These are phyloP conservation scores for Lactuca sativa DNA, from an alignment of 129 eudicot genomes.

Conservation along the genomic window DNA sequence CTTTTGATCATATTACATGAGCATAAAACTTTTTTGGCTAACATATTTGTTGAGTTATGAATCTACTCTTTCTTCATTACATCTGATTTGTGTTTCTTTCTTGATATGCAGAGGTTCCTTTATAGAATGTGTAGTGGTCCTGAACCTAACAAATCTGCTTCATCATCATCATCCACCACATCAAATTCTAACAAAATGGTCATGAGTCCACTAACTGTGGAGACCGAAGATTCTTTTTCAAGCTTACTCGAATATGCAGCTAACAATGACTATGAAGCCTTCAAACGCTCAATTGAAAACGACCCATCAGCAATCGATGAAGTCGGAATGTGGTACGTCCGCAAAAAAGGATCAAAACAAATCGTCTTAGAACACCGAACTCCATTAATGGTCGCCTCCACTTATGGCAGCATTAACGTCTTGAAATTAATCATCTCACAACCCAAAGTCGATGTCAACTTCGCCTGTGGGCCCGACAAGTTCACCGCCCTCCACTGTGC, in stretches of 20 bases:
- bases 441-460: constrained; percentile 63
- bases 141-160: constrained; percentile 38
- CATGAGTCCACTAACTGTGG: constrained; percentile 50
- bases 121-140: constrained; percentile 61
- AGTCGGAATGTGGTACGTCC: constrained; percentile 80
- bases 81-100: neutral
- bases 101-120: constrained; percentile 29
- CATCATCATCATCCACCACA: constrained; percentile 8
- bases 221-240: constrained; percentile 60
- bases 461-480: constrained; percentile 60
- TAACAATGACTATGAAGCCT: constrained; percentile 67
- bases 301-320: constrained; percentile 57
- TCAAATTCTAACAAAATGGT: constrained; percentile 30
- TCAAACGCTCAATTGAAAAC: constrained; percentile 47
- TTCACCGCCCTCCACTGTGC: constrained; percentile 89
- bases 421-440: constrained; percentile 50
- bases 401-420: constrained; percentile 72
- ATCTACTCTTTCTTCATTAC: too few relatives aligned
- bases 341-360: constrained; percentile 64
- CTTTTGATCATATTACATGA: too few relatives aligned
- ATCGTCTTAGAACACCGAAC: constrained; percentile 65
- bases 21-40: too few relatives aligned
- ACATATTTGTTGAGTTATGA: too few relatives aligned
- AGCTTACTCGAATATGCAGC: constrained; percentile 81
- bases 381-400: constrained; percentile 93